Evolutionary conservation across 495 filamentous ascomycete genomes (phyloP).

Genomic region (Aspergillus haitiensis): DNA sequence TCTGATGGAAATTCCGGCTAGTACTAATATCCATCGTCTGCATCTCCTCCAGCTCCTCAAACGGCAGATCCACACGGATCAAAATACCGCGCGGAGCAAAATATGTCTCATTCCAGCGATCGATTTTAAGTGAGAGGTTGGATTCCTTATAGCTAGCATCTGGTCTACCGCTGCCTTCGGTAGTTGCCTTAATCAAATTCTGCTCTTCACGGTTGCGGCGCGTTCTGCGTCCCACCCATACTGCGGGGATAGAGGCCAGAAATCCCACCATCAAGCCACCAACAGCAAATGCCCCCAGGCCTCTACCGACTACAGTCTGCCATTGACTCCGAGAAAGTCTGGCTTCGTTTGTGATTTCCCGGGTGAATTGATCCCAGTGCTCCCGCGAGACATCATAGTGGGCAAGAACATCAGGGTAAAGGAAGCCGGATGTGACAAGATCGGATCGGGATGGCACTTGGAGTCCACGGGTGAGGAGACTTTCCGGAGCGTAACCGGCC

Average conservation of each 20-base stretch:
- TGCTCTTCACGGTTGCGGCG: constrained; percentile 28
- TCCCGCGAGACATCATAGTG: constrained; percentile 24
- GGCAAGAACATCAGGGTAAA: constrained; percentile 31
- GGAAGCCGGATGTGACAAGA: constrained; percentile 35
- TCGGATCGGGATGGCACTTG: constrained; percentile 36
- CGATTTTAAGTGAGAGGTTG: constrained; percentile 28
- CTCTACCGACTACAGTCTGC: constrained; percentile 35
- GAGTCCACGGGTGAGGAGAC: constrained; percentile 30
- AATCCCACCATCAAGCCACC: constrained; percentile 38
- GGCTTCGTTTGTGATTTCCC: constrained; percentile 31
- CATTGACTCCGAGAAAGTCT: constrained; percentile 37
- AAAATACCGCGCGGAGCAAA: constrained; percentile 35
- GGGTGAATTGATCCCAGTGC: constrained; percentile 37
- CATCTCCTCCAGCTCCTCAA: constrained; percentile 32
- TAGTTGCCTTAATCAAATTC: constrained; percentile 32
- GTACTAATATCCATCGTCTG: constrained; percentile 28
- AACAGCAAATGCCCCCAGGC: constrained; percentile 35
- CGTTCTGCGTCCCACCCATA: constrained; percentile 24
- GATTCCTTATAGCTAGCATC: background rate
- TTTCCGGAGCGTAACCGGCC: constrained; percentile 18
- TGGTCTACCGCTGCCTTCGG: constrained; percentile 2
- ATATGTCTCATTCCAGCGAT: constrained; percentile 37
- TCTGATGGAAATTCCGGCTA: background rate
- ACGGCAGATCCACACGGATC: constrained; percentile 40
- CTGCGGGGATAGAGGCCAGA: constrained; percentile 35